These are phyloP conservation scores for Eimeria maxima DNA, from an alignment of 169 alveolate genomes.

Conservation along the genomic window DNA sequence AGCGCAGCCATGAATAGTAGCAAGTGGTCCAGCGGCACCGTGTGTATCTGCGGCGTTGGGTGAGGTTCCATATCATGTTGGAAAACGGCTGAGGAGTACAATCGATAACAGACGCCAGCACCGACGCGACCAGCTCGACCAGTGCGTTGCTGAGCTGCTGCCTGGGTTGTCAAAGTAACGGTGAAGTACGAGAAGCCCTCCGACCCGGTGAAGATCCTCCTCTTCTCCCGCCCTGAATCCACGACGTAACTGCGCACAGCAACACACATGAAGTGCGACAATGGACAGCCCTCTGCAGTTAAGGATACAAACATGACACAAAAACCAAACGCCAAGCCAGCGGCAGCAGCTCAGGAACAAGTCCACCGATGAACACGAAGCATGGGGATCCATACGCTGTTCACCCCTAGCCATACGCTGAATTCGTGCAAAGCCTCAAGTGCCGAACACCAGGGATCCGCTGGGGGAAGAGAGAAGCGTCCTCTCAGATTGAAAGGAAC, in stretches of 20 bases:
- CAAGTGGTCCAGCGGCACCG: conserved; percentile 93
- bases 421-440: no score
- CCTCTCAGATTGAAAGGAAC: background rate
- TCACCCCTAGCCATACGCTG: no score
- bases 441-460: no score
- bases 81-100: conserved; percentile 89
- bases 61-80: conserved; percentile 89
- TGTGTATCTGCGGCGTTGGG: conserved; percentile 93
- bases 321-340: background rate
- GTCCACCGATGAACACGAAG: no score
- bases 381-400: no score
- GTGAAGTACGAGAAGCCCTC: conserved; percentile 94
- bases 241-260: conserved; percentile 91
- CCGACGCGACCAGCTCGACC: conserved; percentile 99
- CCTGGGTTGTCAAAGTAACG: conserved; percentile 94
- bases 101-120: conserved; percentile 98
- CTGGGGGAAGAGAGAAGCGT: background rate
- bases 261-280: background rate
- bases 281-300: background rate
- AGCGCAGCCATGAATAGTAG: conserved; percentile 93
- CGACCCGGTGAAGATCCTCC: conserved; percentile 89
- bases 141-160: conserved; percentile 97
- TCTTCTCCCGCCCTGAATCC: conserved; percentile 97
- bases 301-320: no score
- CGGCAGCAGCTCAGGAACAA: background rate